Base-by-base conservation (phyloP, 2,329 filamentous ascomycete genomes). In the Ascochyta lentis region DNA sequence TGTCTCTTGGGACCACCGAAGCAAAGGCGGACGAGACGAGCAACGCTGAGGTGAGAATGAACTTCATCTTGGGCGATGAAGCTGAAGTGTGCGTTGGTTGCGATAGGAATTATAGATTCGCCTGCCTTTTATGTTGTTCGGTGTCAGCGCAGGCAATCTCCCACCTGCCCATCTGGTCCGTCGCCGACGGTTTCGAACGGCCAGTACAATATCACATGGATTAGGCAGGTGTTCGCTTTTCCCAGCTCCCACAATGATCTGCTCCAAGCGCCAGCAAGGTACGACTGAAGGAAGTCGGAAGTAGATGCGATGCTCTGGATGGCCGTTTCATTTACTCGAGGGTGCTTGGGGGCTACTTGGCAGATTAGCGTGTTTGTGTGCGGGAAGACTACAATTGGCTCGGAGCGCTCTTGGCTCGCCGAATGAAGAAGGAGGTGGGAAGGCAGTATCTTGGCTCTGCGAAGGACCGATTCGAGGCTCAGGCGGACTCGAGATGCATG, bases 301-400 rank as follows among this genome's bases (percentile, higher is more conserved):
- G 45, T 41, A 35, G 19, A 40, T 58, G 41, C 35, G 16, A 33
- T 29, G 43, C 47, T 58, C 40, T 71, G 61, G 59, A 60, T 68
- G 67, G 68, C 26, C 39, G 38, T 58, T 68, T 68, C 68, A 72
- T 72, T 54, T 71, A 68, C 42, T 38, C 39, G 35, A 39, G n/a
- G 33, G 49, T 43, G 41, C 69, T 71, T 71, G 67, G 67, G 62
- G 40, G 19, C 41, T 44, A 37, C 56, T 41, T 50, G 39, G 50
- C 40, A 43, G 49, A 45, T 46, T 57, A 51, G 47, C 53, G 47
- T 51, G 31, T 51, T 51, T 34, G 39, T 34, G 42, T 46, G 44
- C 26, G 50, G 39, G 16, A 29, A 49, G 19, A n/a, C 12, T 26
- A 16, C 62, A 51, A 66, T 68, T 66, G 64, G 61, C 16, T 37